phyloP scores from a whole-genome alignment of 2,329 filamentous ascomycete species.

The Clarireedia monteithiana region DNA sequence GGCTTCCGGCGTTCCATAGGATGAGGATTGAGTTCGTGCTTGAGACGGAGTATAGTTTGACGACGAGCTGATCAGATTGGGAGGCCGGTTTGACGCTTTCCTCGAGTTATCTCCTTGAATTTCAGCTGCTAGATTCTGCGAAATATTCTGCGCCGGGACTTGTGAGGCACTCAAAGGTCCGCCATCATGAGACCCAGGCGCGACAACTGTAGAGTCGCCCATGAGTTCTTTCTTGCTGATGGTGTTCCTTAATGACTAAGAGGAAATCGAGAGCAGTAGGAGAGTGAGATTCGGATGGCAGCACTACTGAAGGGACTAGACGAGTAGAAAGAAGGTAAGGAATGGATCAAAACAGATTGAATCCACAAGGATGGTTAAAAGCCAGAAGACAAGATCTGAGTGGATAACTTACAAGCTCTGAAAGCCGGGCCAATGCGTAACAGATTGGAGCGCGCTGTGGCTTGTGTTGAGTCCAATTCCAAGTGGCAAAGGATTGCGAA shows the following conservation, averaged over 20 bases:
- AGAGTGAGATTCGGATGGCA: neutral
- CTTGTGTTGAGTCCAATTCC: neutral
- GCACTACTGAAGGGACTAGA: neutral
- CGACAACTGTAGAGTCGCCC: constrained; percentile 7
- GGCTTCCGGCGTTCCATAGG: constrained; percentile 16
- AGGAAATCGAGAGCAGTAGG: neutral
- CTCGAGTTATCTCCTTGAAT: constrained; percentile 1
- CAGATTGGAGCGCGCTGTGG: neutral
- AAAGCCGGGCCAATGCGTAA: neutral
- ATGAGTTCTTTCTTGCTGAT: constrained; percentile 1
- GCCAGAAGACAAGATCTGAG: neutral
- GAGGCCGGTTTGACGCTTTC: constrained; percentile 1
- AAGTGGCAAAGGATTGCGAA: neutral
- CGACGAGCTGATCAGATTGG: neutral
- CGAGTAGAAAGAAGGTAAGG: neutral
- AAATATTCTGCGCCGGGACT: constrained; percentile 1
- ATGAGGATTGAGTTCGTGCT: neutral
- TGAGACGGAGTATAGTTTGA: constrained; percentile 9
- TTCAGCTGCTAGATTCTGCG: constrained; percentile 11
- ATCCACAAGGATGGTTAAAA: neutral
- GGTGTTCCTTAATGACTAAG: neutral
- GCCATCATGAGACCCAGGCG: constrained; percentile 3
- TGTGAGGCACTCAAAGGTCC: constrained; percentile 1
- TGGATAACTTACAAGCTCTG: neutral
- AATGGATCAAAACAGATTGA: neutral